These are phyloP conservation scores for Xylariaceae sp. DNA, from an alignment of 2,329 filamentous ascomycete species.

Conservation along the genomic window DNA sequence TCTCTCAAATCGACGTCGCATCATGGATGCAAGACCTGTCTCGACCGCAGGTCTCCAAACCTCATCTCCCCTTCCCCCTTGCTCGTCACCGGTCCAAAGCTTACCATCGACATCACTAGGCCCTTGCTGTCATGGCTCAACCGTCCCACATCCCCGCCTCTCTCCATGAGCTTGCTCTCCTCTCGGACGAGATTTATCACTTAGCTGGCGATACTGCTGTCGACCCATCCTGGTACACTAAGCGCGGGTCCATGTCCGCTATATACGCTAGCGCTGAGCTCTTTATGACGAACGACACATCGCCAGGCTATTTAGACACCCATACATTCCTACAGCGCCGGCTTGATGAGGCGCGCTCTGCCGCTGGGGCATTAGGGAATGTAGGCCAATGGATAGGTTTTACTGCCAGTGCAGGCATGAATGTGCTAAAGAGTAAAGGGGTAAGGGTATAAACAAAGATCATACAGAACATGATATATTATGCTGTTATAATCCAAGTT, in stretches of 20 bases:
- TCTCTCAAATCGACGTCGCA: no score
- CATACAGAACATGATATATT: no score
- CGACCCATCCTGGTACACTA: constrained; percentile 82
- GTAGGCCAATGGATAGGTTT: constrained; percentile 78
- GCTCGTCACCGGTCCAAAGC: no score
- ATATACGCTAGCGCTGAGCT: constrained; percentile 73
- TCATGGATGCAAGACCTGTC: neutral
- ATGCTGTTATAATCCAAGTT: no score
- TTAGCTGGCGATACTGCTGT: constrained; percentile 78
- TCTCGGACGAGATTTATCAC: constrained; percentile 91
- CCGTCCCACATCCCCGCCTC: constrained; percentile 73
- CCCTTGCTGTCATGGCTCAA: constrained; percentile 85
- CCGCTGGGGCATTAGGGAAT: constrained; percentile 59
- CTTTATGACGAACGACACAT: constrained; percentile 89
- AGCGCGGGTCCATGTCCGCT: constrained; percentile 51
- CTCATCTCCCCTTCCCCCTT: neutral
- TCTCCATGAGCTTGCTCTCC: constrained; percentile 69
- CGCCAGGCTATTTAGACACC: constrained; percentile 69
- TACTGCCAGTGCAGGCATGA: constrained; percentile 70
- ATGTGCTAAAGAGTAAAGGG: constrained; percentile 84
- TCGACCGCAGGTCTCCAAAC: neutral
- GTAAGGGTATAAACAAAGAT: constrained; percentile 58
- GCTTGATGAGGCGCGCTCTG: constrained; percentile 61
- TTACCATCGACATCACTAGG: no score
- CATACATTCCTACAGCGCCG: constrained; percentile 74